phyloP scores from a whole-genome alignment of 1,139 yeast genomes.

The Yamadazyma siamensis region DNA sequence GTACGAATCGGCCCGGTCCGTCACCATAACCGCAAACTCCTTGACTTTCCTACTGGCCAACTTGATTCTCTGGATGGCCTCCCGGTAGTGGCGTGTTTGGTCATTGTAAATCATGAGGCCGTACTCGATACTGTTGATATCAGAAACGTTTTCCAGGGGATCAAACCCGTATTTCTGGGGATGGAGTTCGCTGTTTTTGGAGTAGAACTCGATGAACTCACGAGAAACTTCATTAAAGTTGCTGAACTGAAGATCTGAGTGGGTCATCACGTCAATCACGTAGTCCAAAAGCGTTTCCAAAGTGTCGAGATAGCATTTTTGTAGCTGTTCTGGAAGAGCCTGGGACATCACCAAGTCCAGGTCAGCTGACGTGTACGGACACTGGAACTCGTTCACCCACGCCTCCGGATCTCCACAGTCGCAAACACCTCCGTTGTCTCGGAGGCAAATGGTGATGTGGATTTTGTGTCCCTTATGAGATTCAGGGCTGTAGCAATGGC shows the following conservation, averaged over 20 bases:
- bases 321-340: constrained; percentile 36
- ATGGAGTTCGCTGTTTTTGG: constrained; percentile 28
- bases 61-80: constrained; percentile 65
- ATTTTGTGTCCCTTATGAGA: constrained; percentile 77
- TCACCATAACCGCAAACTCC: constrained; percentile 75
- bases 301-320: constrained; percentile 35
- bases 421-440: constrained; percentile 86
- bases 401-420: constrained; percentile 68
- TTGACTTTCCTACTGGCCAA: constrained; percentile 61
- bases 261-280: constrained; percentile 66
- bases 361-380: constrained; percentile 24
- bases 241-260: constrained; percentile 36
- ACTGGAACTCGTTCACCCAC: constrained; percentile 40
- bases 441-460: constrained; percentile 64
- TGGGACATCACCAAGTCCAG: too few relatives aligned
- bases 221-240: constrained; percentile 21
- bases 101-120: constrained; percentile 72
- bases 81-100: constrained; percentile 70
- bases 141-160: constrained; percentile 24
- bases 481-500: constrained; percentile 68
- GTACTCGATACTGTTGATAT: constrained; percentile 48
- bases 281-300: constrained; percentile 65
- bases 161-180: constrained; percentile 27
- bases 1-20: constrained; percentile 55
- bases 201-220: constrained; percentile 21